phyloP scores from a whole-genome alignment of 176 grass and related monocot species.

The Eragrostis curvula region DNA sequence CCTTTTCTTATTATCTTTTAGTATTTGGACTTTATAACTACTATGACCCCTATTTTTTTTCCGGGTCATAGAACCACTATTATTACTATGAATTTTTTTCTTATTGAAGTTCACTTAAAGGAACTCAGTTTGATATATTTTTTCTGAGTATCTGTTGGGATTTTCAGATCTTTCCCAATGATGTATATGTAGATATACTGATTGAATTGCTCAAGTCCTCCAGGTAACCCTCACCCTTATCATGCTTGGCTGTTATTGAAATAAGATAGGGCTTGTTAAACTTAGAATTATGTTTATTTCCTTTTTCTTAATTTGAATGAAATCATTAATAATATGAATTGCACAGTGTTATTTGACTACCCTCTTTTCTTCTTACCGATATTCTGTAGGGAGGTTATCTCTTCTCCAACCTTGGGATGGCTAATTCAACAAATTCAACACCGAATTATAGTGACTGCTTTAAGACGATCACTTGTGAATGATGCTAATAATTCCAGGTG shows the following conservation, averaged over 20 bases:
- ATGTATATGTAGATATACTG: conserved; percentile 65
- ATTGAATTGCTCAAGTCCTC: conserved; percentile 65
- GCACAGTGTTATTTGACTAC: background rate
- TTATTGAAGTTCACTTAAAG: background rate
- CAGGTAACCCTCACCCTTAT: conserved; percentile 46
- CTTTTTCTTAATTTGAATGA: conserved; percentile 10
- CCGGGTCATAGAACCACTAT: background rate
- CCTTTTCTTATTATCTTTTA: conserved; percentile 13
- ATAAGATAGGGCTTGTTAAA: background rate
- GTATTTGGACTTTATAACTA: conserved; percentile 32
- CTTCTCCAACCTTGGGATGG: conserved; percentile 49
- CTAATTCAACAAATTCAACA: conserved; percentile 72
- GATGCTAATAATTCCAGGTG: conserved; percentile 89
- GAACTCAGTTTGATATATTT: conserved; percentile 15
- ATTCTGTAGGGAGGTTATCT: conserved; percentile 62
- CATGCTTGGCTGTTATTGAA: conserved; percentile 26
- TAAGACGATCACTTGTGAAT: conserved; percentile 67
- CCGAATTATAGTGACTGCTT: conserved; percentile 54
- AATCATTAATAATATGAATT: background rate
- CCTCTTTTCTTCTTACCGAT: background rate
- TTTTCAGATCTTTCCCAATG: conserved; percentile 82
- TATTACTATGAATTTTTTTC: background rate
- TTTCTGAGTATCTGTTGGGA: conserved; percentile 36
- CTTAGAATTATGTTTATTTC: background rate
- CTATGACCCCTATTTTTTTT: background rate